Percentiles rank a stretch among this genome's conserved stretches.
Evolutionary conservation across 164 flowering plant genomes (phyloP).

Genomic region (Magnolia changhungtana): DNA sequence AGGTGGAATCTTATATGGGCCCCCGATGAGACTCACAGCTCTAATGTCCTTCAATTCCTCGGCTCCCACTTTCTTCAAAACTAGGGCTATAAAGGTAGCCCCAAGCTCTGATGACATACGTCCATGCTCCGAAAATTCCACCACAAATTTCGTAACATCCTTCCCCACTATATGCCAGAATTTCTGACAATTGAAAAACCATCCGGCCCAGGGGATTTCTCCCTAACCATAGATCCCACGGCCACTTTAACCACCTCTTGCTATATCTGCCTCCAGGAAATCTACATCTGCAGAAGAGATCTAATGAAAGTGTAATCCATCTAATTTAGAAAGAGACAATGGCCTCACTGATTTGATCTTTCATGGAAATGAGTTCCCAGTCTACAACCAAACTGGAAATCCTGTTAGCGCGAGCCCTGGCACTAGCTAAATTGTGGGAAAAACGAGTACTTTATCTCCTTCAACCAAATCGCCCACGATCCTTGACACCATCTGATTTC

Average conservation of each 20-base stretch:
- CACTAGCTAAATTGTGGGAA: background rate
- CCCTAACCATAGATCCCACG: background rate
- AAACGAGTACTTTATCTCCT: background rate
- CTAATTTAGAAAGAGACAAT: background rate
- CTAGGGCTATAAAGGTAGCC: background rate
- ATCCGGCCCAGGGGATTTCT: background rate
- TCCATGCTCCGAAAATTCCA: background rate
- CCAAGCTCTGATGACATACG: background rate
- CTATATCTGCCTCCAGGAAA: background rate
- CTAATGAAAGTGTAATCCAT: background rate
- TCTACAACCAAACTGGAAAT: background rate
- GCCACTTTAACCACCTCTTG: background rate
- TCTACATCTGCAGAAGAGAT: background rate
- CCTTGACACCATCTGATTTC: background rate
- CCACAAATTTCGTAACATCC: background rate
- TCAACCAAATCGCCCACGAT: background rate
- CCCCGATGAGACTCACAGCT: background rate
- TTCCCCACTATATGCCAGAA: background rate
- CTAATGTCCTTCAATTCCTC: background rate
- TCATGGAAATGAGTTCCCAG: background rate
- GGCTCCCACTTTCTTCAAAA: background rate
- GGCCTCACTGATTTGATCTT: background rate
- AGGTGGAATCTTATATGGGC: background rate
- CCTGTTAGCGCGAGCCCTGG: background rate
- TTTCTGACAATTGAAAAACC: background rate